Evolutionary conservation across 495 filamentous ascomycete species (phyloP), one percentile per base, ranked within the genome.

Genomic region (Chaetomium cochliodes): DNA sequence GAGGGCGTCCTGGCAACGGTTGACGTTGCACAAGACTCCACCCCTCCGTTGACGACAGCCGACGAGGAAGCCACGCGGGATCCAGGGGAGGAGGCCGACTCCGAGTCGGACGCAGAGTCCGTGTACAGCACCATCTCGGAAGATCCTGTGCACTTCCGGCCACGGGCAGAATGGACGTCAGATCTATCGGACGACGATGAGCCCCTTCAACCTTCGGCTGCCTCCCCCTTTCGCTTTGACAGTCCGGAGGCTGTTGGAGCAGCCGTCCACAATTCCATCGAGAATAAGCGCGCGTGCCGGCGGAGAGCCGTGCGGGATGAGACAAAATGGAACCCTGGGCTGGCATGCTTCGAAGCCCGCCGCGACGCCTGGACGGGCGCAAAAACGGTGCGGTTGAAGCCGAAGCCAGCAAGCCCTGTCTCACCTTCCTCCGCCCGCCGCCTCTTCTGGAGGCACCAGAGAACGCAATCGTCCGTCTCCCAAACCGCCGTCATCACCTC

Each of bases 291-390:
- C 44, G 85, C 87, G 51, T 79, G 82, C 59, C 84, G 86, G 64
- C 80, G 90, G 66, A 80, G 84, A 66, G 81, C 78, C 12, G 72
- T 90, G 59, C 82, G 89, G 58, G 88, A 89, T 41, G 93, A 98
- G 72, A 85, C 90, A 82, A 72, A 75, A 20, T 96, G 90, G 90
- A 98, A 97, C 66, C 79, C 85, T 23, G 94, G 94, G 0, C 72
- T 98, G 47, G 81, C 85, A 52, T 87, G 86, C 67, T 98, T 89
- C 78, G 80, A 86, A 52, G 84, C 84, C 41, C 80, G 91, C 57
- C 84, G 94, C 47, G 86, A 97, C 77, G 88, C 85, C 18, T 98
- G 94, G 94, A 90, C 92, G 13, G 88, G 89, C n/a, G 94, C 92
- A 3, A 79, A 76, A 57, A 76, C 74, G 22, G 79, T 72, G 25